A percentile compares a stretch with the other conserved stretches of the same genome.
Conservation (phyloP, 2,329 filamentous ascomycete species). For the Penicillium sp. region DNA sequence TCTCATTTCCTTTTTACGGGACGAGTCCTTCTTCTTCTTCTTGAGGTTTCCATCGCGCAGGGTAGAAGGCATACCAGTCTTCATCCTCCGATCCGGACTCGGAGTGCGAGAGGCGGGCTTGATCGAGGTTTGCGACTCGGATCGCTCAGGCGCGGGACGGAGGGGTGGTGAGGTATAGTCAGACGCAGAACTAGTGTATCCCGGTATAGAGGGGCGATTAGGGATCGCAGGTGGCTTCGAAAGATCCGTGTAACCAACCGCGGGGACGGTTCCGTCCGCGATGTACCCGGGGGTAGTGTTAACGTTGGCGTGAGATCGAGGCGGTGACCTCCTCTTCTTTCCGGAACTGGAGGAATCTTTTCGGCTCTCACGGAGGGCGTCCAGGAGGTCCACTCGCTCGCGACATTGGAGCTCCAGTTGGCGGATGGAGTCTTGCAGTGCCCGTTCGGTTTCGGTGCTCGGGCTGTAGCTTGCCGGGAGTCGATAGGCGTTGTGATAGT, state of each 20-base stretch:
- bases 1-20: slow-evolving; percentile 49
- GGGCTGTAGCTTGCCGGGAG: slow-evolving; percentile 71
- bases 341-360: slow-evolving; percentile 47
- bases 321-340: slow-evolving; percentile 27
- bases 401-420: slow-evolving; percentile 90
- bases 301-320: slow-evolving; percentile 17
- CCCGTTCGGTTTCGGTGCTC: slow-evolving; percentile 80
- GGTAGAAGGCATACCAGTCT: slow-evolving; percentile 58
- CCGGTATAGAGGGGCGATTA: slow-evolving; percentile 37
- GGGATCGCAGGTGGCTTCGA: slow-evolving; percentile 71
- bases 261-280: slow-evolving; percentile 80
- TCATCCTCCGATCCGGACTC: slow-evolving; percentile 64
- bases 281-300: slow-evolving; percentile 63
- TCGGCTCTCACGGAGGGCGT: slow-evolving; percentile 73
- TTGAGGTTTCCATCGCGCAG: slow-evolving; percentile 55
- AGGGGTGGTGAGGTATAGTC: slow-evolving; percentile 16
- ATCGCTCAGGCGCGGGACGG: slow-evolving; percentile 27
- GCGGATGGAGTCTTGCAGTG: slow-evolving; percentile 78
- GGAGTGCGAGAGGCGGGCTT: slow-evolving; percentile 60
- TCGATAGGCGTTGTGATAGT: slow-evolving; percentile 80
- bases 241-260: slow-evolving; percentile 79
- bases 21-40: slow-evolving; percentile 50
- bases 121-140: slow-evolving; percentile 36
- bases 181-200: slow-evolving; percentile 23
- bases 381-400: slow-evolving; percentile 86